Conservation (phyloP, 2,329 filamentous ascomycete species). For the Sporothrix humicola region DNA sequence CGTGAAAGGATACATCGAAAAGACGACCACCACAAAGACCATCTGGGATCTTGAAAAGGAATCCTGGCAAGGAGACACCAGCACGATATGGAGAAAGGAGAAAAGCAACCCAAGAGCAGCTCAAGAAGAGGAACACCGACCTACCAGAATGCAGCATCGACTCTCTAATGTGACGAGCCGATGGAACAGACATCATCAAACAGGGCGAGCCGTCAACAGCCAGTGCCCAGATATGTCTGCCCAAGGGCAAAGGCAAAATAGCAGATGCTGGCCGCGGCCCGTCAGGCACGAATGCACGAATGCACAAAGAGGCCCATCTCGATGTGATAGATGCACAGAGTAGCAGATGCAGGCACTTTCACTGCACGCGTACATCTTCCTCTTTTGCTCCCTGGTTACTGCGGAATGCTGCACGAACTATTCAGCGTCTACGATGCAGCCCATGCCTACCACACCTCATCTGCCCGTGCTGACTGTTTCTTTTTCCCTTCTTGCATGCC, state of each 20-base stretch:
- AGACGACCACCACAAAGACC: neutral
- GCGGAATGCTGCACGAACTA: neutral
- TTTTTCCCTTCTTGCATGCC: neutral
- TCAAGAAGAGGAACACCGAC: neutral
- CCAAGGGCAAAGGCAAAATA: neutral
- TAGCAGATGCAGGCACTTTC: neutral
- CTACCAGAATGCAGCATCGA: constrained; percentile 30
- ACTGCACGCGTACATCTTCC: neutral
- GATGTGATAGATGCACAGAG: neutral
- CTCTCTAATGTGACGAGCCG: constrained; percentile 21
- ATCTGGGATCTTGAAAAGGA: neutral
- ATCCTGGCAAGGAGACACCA: neutral
- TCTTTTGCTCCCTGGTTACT: neutral
- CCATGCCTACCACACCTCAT: neutral
- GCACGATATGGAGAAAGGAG: too few species aligned
- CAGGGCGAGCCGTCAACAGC: constrained; percentile 8
- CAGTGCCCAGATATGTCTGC: neutral
- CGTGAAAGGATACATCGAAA: neutral
- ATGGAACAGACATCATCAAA: neutral
- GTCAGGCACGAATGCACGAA: constrained; percentile 33
- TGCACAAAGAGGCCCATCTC: neutral
- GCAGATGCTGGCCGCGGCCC: neutral
- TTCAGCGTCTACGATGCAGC: neutral
- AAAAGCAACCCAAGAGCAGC: too few species aligned
- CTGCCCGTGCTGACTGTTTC: neutral